Conservation (phyloP, 1,139 yeast species). For the Eremothecium sinecaudum region DNA sequence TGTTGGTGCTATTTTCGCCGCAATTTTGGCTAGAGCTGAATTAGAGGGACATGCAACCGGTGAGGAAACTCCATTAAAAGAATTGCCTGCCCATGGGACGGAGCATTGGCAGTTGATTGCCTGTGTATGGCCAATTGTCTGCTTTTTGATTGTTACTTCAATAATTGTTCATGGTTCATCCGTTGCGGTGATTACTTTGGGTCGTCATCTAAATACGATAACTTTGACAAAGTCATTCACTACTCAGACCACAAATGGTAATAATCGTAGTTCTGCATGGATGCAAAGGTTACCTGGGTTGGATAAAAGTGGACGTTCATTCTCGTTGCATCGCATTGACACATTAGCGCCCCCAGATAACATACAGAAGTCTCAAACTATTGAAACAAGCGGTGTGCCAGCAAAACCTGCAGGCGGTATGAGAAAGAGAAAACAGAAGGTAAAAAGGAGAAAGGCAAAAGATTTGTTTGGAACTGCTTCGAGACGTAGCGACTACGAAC, state of each 20-base stretch:
- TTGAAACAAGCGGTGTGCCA: constrained; percentile 58
- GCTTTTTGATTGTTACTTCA: constrained; percentile 76
- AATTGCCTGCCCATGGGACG: constrained; percentile 44
- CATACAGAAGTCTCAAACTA: constrained; percentile 27
- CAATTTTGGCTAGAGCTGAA: constrained; percentile 73
- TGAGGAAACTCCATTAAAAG: constrained; percentile 49
- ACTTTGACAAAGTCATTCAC: constrained; percentile 90
- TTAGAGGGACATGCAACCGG: constrained; percentile 46
- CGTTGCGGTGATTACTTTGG: constrained; percentile 85
- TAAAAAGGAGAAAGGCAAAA: constrained; percentile 30
- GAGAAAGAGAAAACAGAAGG: constrained; percentile 39
- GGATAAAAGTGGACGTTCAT: constrained; percentile 62
- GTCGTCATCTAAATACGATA: constrained; percentile 82
- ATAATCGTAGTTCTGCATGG: constrained; percentile 61
- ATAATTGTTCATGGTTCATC: constrained; percentile 95
- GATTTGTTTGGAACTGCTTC: constrained; percentile 18
- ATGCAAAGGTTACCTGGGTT: constrained; percentile 75
- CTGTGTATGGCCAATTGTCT: constrained; percentile 81
- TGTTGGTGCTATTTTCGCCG: constrained; percentile 91
- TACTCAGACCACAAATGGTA: constrained; percentile 51
- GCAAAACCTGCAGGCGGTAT: constrained; percentile 81
- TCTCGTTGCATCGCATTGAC: constrained; percentile 74
- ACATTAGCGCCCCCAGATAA: constrained; percentile 39
- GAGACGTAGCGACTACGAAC: constrained; percentile 23
- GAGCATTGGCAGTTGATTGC: constrained; percentile 65